Evolutionary conservation across 805 yeast genomes (phyloP).

Genomic region (Teunomyces stri): DNA sequence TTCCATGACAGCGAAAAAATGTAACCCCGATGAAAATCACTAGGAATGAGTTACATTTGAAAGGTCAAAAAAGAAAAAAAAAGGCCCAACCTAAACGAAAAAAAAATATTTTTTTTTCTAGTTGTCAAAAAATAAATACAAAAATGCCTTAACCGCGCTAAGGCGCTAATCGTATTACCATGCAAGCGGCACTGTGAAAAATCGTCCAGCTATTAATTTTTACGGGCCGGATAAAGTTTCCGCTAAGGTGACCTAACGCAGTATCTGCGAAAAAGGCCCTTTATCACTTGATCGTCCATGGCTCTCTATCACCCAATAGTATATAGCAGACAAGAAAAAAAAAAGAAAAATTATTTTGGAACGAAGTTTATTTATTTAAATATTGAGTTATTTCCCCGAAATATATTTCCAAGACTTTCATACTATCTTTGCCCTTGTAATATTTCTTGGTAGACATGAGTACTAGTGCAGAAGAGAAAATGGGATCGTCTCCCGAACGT

Average conservation of each 20-base stretch:
- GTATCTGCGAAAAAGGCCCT: neutral
- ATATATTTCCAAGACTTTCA: neutral
- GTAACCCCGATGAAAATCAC: neutral
- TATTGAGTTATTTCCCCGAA: neutral
- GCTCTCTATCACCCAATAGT: neutral
- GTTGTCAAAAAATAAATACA: no score
- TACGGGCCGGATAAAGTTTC: neutral
- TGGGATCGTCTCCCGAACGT: neutral
- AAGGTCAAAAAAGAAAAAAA: neutral
- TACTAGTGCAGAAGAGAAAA: neutral
- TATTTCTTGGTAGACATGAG: constrained; percentile 3
- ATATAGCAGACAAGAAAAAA: neutral
- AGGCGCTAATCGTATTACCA: neutral
- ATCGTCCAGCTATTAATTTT: neutral
- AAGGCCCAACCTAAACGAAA: neutral
- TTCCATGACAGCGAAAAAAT: neutral
- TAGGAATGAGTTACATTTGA: neutral
- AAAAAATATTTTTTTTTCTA: no score
- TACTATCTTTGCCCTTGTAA: neutral
- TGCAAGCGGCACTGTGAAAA: neutral
- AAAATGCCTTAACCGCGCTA: neutral
- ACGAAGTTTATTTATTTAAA: neutral
- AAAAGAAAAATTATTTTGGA: neutral
- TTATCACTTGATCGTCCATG: neutral
- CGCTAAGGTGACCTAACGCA: neutral